Evolutionary conservation across 441 rosid species (phyloP).

Genomic region (Euphorbia corollata): DNA sequence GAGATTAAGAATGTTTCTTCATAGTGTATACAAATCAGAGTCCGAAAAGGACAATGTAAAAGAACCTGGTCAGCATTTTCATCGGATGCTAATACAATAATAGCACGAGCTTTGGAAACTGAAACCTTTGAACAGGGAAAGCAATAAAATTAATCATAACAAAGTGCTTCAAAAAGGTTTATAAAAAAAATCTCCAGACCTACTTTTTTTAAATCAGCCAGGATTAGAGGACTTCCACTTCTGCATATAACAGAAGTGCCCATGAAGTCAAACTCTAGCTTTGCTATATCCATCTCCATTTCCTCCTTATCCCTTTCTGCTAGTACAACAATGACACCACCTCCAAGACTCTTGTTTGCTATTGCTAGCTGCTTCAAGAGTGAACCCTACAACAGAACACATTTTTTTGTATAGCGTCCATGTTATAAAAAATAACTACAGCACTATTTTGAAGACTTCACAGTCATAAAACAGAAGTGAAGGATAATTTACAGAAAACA

Average conservation of each 20-base stretch:
- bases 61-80: constrained; percentile 93
- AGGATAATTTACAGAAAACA: constrained; percentile 2
- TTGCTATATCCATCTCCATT: constrained; percentile 87
- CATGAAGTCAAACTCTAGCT: constrained; percentile 86
- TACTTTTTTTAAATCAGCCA: constrained; percentile 87
- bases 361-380: constrained; percentile 88
- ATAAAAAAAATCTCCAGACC: not conserved
- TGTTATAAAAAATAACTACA: not conserved
- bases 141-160: constrained; percentile 17
- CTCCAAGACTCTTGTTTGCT: constrained; percentile 87
- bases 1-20: constrained; percentile 18
- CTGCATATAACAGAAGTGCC: constrained; percentile 89
- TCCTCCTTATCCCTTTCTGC: constrained; percentile 94
- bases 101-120: constrained; percentile 86
- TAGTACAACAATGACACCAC: constrained; percentile 77
- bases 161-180: constrained; percentile 5
- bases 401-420: constrained; percentile 7
- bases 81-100: constrained; percentile 78
- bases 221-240: constrained; percentile 87
- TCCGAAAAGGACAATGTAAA: constrained; percentile 10
- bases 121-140: constrained; percentile 49
- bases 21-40: constrained; percentile 10
- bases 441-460: not conserved
- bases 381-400: constrained; percentile 56
- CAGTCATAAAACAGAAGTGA: not conserved